phyloP scores from a whole-genome alignment of 805 yeast genomes.

The Danielozyma ontarioensis region DNA sequence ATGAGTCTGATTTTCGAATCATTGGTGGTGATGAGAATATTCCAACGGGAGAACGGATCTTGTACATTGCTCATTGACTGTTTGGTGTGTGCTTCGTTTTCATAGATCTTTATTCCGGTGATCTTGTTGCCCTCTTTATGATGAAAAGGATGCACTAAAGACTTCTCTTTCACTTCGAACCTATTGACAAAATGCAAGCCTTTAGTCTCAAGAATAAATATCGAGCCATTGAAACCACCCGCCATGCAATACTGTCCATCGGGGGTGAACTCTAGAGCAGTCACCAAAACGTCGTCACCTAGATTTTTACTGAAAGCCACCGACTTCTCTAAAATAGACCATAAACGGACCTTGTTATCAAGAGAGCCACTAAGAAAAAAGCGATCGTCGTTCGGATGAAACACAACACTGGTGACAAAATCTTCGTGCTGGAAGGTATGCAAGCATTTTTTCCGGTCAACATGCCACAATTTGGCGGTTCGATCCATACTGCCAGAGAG shows the following conservation, averaged over 20 bases:
- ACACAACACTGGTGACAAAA: slow-evolving; percentile 73
- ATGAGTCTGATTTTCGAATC: slow-evolving; percentile 75
- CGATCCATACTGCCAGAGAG: slow-evolving; percentile 80
- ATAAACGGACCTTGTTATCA: slow-evolving; percentile 69
- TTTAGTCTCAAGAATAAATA: slow-evolving; percentile 56
- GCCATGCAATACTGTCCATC: slow-evolving; percentile 54
- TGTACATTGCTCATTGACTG: neutral
- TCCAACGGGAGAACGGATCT: slow-evolving; percentile 20
- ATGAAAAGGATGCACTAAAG: slow-evolving; percentile 18
- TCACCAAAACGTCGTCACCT: slow-evolving; percentile 61
- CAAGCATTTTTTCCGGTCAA: slow-evolving; percentile 58
- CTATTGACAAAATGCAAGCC: slow-evolving; percentile 45
- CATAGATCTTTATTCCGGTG: slow-evolving; percentile 65
- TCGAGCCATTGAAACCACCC: slow-evolving; percentile 77
- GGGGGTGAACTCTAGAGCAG: slow-evolving; percentile 72
- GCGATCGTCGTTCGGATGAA: slow-evolving; percentile 83
- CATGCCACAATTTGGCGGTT: slow-evolving; percentile 82
- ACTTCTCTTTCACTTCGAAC: slow-evolving; percentile 27
- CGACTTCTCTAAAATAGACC: slow-evolving; percentile 76
- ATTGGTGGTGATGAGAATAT: slow-evolving; percentile 62
- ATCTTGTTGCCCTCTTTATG: slow-evolving; percentile 44
- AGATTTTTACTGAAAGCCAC: slow-evolving; percentile 48
- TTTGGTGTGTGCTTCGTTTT: slow-evolving; percentile 10
- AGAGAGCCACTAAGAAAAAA: slow-evolving; percentile 80
- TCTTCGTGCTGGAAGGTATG: slow-evolving; percentile 69